Percentiles rank a stretch among this genome's conserved stretches.
Evolutionary conservation across 192 early-diverging fungal genomes (phyloP).

Genomic region (Linnemannia exigua): DNA sequence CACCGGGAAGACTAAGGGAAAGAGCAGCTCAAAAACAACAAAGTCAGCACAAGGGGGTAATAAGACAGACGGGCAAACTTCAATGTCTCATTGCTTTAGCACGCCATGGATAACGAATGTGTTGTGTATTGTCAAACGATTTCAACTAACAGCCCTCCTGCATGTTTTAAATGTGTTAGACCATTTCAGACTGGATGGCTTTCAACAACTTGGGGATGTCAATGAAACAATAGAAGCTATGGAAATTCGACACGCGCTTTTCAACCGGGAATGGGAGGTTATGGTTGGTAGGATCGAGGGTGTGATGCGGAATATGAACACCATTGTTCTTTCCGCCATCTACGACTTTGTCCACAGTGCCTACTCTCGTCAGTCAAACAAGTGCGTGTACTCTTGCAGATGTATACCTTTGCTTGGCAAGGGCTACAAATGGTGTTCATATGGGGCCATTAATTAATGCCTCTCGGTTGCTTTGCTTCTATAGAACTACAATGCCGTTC

Average conservation of each 20-base stretch:
- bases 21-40: neutral
- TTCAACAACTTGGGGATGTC: slow-evolving; percentile 71
- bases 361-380: slow-evolving; percentile 52
- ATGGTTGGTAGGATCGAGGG: slow-evolving; percentile 61
- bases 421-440: no score
- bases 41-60: neutral
- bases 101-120: no score
- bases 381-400: no score
- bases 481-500: slow-evolving; percentile 64
- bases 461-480: neutral
- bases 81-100: no score
- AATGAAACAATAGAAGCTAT: slow-evolving; percentile 67
- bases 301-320: slow-evolving; percentile 71
- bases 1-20: neutral
- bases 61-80: neutral
- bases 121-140: no score
- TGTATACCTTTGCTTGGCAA: neutral
- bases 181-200: slow-evolving; percentile 65
- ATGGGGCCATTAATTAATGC: neutral
- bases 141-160: neutral
- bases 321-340: slow-evolving; percentile 66
- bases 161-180: neutral
- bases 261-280: slow-evolving; percentile 66
- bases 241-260: slow-evolving; percentile 62
- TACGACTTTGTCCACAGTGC: slow-evolving; percentile 72